phyloP scores from a whole-genome alignment of 371 early-diverging fungal genomes.

The Sporodiniella umbellata region DNA sequence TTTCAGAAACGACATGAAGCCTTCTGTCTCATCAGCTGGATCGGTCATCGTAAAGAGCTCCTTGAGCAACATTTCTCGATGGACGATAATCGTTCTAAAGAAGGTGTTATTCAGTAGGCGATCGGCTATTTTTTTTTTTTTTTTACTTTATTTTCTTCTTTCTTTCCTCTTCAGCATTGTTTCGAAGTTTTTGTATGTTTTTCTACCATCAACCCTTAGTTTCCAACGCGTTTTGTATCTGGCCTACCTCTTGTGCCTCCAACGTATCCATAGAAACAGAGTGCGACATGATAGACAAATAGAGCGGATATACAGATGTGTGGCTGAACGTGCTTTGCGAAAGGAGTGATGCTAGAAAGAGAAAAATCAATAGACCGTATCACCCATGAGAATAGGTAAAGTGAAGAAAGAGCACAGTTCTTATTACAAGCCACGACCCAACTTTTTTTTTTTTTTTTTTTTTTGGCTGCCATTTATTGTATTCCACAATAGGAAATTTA shows the following conservation, averaged over 20 bases:
- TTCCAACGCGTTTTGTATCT: background rate
- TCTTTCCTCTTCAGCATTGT: conserved; percentile 23
- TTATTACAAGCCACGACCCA: conserved; percentile 1
- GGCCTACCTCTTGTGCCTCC: background rate
- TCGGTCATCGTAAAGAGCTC: conserved; percentile 37
- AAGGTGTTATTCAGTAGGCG: background rate
- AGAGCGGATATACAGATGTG: no score
- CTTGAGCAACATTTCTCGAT: conserved; percentile 30
- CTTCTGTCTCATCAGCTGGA: conserved; percentile 13
- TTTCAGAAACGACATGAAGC: conserved; percentile 26
- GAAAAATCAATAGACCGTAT: background rate
- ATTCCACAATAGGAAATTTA: conserved; percentile 6
- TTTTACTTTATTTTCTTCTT: conserved; percentile 25
- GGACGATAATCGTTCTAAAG: conserved; percentile 24
- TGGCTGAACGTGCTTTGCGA: background rate
- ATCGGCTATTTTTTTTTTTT: background rate
- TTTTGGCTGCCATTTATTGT: background rate
- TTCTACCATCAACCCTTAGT: conserved; percentile 1
- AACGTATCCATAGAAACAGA: background rate
- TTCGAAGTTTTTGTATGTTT: conserved; percentile 24
- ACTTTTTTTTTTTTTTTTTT: conserved; percentile 2
- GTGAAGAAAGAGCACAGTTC: background rate
- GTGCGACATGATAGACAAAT: no score
- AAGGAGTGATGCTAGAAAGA: background rate
- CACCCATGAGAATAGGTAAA: background rate